These are phyloP conservation scores for Mortierella sp. DNA, from an alignment of 371 early-diverging fungal species.

Conservation along the genomic window DNA sequence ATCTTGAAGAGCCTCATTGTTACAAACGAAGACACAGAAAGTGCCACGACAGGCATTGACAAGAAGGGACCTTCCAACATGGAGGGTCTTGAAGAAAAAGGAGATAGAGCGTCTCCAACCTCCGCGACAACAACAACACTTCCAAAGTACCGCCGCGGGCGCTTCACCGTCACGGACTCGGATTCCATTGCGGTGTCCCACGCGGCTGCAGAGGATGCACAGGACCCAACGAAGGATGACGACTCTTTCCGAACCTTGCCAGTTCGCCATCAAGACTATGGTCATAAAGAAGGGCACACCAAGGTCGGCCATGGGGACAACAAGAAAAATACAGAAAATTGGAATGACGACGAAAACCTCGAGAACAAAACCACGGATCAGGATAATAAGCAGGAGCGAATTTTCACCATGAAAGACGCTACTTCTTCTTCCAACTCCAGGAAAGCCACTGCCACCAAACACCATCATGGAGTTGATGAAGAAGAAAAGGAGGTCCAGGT, in stretches of 20 bases:
- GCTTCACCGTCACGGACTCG: slow-evolving; percentile 3
- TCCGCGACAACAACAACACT: slow-evolving; percentile 8
- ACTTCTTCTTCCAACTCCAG: too few species aligned
- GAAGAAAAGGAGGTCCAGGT: slow-evolving; percentile 3
- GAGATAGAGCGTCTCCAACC: not conserved
- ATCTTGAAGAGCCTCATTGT: slow-evolving; percentile 1
- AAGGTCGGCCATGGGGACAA: not conserved
- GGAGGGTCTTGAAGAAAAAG: not conserved
- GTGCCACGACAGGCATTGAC: too few species aligned
- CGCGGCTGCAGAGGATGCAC: slow-evolving; percentile 14
- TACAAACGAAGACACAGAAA: not conserved
- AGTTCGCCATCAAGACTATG: slow-evolving; percentile 34
- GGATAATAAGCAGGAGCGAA: slow-evolving; percentile 22
- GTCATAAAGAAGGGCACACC: slow-evolving; percentile 7
- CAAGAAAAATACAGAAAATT: not conserved
- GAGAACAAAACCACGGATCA: slow-evolving; percentile 8
- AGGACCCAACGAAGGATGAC: slow-evolving; percentile 33
- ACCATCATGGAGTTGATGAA: not conserved
- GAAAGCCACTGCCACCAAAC: not conserved
- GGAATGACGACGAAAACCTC: not conserved
- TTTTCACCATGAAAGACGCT: slow-evolving; percentile 18
- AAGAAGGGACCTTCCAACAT: too few species aligned
- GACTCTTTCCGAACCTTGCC: slow-evolving; percentile 26
- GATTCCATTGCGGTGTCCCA: slow-evolving; percentile 10
- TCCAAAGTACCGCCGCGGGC: slow-evolving; percentile 24